Conservation (phyloP, 2,329 filamentous ascomycete species). For the Scedosporium minutisporum region DNA sequence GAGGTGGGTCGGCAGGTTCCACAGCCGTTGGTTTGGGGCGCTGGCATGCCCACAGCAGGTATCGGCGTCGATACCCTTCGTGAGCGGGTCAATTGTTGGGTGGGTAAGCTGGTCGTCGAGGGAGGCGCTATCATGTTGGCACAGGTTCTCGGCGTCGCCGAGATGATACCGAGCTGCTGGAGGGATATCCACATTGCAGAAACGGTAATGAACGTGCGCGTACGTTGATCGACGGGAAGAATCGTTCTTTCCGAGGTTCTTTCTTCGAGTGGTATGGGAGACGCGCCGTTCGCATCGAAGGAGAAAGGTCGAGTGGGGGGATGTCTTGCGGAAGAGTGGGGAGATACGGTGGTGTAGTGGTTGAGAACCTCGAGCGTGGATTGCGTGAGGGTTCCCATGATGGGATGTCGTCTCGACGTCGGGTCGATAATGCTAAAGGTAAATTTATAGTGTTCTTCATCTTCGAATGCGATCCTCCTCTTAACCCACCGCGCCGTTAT, state of each 20-base stretch:
- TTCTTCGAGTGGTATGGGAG: background rate
- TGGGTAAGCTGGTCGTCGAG: background rate
- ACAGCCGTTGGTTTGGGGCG: background rate
- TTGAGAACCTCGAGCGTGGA: conserved; percentile 60
- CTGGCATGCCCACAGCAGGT: background rate
- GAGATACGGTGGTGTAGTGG: conserved; percentile 7
- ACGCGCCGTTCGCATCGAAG: background rate
- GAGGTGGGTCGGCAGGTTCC: background rate
- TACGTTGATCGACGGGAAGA: conserved; percentile 14
- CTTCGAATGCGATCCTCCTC: conserved; percentile 27
- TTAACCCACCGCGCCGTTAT: conserved; percentile 63
- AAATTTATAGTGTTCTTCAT: conserved; percentile 38
- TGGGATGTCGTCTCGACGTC: conserved; percentile 58
- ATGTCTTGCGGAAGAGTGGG: background rate
- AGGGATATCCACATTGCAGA: conserved; percentile 17
- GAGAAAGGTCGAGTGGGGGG: conserved; percentile 5
- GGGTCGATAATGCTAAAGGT: conserved; percentile 71
- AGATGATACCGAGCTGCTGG: conserved; percentile 12
- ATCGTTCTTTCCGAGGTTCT: conserved; percentile 7
- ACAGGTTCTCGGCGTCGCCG: background rate
- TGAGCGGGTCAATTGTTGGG: background rate
- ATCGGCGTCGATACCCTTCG: conserved; percentile 1
- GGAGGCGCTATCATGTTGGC: background rate
- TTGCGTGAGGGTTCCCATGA: conserved; percentile 59
- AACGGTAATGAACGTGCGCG: conserved; percentile 14